Percentiles rank a stretch among this genome's conserved stretches.
Evolutionary conservation across 2,329 filamentous ascomycete genomes (phyloP).

Genomic region (Trichoderma atrobrunneum): DNA sequence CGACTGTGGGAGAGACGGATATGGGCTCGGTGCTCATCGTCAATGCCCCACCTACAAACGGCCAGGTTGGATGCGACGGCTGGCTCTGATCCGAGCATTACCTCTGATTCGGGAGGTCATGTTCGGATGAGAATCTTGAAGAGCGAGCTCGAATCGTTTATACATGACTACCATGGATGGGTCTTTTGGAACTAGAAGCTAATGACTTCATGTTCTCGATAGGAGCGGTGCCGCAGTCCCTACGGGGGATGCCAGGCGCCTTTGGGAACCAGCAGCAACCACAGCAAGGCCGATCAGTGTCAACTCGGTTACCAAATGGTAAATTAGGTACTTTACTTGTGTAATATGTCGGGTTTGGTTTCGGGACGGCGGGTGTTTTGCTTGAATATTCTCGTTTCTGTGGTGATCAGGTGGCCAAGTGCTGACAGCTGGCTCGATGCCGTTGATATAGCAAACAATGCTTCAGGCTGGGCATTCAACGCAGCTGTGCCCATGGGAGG

Average conservation of each 20-base stretch:
- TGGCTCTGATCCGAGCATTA: not conserved
- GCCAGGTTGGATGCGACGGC: not conserved
- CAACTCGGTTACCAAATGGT: conserved; percentile 61
- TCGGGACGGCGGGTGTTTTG: not conserved
- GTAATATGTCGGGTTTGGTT: not conserved
- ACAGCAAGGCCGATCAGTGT: conserved; percentile 53
- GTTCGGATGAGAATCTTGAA: not conserved
- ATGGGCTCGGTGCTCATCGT: not conserved
- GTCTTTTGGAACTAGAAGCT: not conserved
- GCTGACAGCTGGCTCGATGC: conserved; percentile 20
- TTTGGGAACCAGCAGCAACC: conserved; percentile 59
- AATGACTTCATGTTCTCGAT: conserved; percentile 22
- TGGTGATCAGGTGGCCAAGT: not conserved
- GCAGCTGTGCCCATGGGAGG: conserved; percentile 59
- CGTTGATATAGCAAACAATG: conserved; percentile 47
- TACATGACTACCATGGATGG: not conserved
- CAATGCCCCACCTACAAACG: conserved; percentile 16
- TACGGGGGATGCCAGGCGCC: conserved; percentile 60
- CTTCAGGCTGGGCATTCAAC: conserved; percentile 61
- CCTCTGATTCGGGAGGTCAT: not conserved
- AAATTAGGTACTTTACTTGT: conserved; percentile 53
- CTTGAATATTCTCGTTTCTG: not conserved
- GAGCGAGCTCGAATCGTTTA: not conserved
- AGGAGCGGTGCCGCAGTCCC: conserved; percentile 60
- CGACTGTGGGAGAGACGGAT: not conserved